phyloP scores from a whole-genome alignment of 163 green algal genomes.

The Trebouxia gelatinosa region DNA sequence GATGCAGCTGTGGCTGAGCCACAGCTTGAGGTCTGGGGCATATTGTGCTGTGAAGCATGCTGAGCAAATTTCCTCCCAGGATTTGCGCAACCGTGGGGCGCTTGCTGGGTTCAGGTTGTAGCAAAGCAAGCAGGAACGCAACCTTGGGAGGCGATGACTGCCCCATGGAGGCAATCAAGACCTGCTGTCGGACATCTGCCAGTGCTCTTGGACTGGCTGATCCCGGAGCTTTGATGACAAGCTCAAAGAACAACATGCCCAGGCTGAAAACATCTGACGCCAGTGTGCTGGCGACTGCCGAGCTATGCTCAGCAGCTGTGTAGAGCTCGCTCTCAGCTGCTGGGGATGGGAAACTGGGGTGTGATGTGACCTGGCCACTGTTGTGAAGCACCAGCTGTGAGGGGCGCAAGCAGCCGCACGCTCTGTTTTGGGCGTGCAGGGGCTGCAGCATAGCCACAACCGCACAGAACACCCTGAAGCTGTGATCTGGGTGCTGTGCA shows the following conservation, averaged over 20 bases:
- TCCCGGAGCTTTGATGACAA: too few species aligned
- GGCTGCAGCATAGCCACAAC: slow-evolving; percentile 40
- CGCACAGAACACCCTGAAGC: slow-evolving; percentile 38
- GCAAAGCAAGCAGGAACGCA: slow-evolving; percentile 66
- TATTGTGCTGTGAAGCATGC: slow-evolving; percentile 32
- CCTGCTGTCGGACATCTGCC: slow-evolving; percentile 53
- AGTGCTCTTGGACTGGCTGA: slow-evolving; percentile 52
- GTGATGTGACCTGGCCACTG: slow-evolving; percentile 13
- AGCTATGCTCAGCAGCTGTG: slow-evolving; percentile 60
- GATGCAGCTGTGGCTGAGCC: background rate
- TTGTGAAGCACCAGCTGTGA: slow-evolving; percentile 24
- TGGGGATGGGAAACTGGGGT: background rate
- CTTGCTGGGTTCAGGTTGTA: slow-evolving; percentile 63
- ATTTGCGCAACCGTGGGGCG: slow-evolving; percentile 61
- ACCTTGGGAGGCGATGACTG: slow-evolving; percentile 53
- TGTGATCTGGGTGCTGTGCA: background rate
- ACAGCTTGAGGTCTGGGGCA: slow-evolving; percentile 1
- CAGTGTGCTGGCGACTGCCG: background rate
- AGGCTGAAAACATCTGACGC: slow-evolving; percentile 65
- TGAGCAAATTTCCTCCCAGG: slow-evolving; percentile 51
- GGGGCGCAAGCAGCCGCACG: slow-evolving; percentile 4
- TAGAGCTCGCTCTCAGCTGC: slow-evolving; percentile 52
- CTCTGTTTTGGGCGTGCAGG: background rate
- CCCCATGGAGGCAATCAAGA: slow-evolving; percentile 57
- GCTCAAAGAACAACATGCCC: slow-evolving; percentile 79